Evolutionary conservation across 2,329 filamentous ascomycete genomes (phyloP).

Genomic region (Colletotrichum musicola): DNA sequence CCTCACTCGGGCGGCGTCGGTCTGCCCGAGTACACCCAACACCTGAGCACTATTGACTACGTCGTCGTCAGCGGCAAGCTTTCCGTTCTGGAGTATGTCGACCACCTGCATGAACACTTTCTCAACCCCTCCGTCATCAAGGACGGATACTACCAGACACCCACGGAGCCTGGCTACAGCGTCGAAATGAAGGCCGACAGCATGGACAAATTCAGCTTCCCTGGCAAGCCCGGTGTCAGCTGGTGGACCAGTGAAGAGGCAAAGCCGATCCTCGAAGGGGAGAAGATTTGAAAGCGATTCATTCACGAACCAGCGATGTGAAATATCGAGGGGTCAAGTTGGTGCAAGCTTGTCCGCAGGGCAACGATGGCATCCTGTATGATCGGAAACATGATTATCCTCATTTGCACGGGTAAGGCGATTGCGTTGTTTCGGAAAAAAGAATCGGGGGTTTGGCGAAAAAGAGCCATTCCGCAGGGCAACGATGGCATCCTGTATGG

Average conservation of each 20-base stretch:
- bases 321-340: constrained; percentile 33
- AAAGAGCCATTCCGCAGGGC: constrained; percentile 36
- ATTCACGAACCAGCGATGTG: not conserved
- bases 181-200: constrained; percentile 94
- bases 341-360: constrained; percentile 43
- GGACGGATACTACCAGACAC: constrained; percentile 90
- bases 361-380: constrained; percentile 47
- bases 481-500: constrained; percentile 41
- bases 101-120: constrained; percentile 95
- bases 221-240: constrained; percentile 80
- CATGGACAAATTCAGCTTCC: constrained; percentile 84
- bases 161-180: constrained; percentile 85
- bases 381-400: constrained; percentile 19
- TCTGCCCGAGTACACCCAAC: constrained; percentile 93
- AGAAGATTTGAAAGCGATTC: constrained; percentile 59
- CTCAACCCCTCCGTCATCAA: constrained; percentile 83
- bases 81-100: constrained; percentile 89
- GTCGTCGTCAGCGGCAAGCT: constrained; percentile 86
- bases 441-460: constrained; percentile 34
- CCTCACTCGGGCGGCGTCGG: constrained; percentile 92
- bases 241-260: constrained; percentile 90
- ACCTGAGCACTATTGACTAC: constrained; percentile 93
- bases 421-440: constrained; percentile 6
- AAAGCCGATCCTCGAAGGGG: constrained; percentile 76
- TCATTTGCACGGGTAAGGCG: constrained; percentile 1